phyloP scores from a whole-genome alignment of 306 rosid species.

The Lotus japonicus region DNA sequence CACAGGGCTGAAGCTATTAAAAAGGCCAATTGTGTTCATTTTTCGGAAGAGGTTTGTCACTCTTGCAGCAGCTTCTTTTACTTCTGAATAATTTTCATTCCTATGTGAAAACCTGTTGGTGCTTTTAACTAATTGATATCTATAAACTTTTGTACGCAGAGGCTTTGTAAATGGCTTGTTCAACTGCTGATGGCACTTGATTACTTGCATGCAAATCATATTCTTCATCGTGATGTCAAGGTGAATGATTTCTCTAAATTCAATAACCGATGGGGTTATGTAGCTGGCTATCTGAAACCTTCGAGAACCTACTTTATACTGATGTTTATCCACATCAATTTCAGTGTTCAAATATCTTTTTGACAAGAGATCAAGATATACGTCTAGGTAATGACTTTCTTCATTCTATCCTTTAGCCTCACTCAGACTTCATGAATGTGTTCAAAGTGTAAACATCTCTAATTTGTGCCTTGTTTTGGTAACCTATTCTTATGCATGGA shows the following conservation, averaged over 20 bases:
- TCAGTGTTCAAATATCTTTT: constrained; percentile 98
- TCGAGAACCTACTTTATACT: neutral
- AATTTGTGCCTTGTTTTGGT: neutral
- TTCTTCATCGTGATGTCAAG: constrained; percentile 98
- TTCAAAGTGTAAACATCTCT: neutral
- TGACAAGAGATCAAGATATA: constrained; percentile 88
- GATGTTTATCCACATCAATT: constrained; percentile 10
- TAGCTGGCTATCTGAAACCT: constrained; percentile 16
- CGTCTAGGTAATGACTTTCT: constrained; percentile 62
- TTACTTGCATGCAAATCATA: constrained; percentile 84
- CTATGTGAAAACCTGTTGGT: neutral
- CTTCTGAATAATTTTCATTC: neutral
- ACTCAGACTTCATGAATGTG: neutral
- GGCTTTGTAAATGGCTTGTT: constrained; percentile 91
- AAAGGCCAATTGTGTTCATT: constrained; percentile 63
- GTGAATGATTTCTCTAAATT: constrained; percentile 38
- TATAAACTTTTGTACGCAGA: constrained; percentile 36
- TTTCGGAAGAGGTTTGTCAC: constrained; percentile 74
- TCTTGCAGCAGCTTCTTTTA: neutral
- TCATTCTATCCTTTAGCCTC: constrained; percentile 1
- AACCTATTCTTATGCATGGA: constrained; percentile 9
- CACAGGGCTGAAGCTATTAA: constrained; percentile 85
- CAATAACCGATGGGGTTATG: neutral
- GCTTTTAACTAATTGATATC: neutral
- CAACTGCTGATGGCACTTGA: constrained; percentile 93